Evolutionary conservation across 345 rosid species (phyloP).

Genomic region (Camelina laxa): DNA sequence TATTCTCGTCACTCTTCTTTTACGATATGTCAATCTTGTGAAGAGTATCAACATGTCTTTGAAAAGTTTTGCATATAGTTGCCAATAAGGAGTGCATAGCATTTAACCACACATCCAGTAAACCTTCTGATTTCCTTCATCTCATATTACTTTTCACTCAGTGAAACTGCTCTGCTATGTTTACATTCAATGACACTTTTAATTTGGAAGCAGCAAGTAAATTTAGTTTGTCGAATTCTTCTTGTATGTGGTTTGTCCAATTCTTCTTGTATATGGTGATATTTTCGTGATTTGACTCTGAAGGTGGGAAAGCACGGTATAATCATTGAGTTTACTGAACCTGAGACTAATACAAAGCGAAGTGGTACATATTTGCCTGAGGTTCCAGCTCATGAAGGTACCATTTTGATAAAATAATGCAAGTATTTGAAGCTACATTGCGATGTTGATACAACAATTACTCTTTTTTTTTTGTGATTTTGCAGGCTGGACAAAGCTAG

Average conservation of each 20-base stretch:
- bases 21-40: not conserved
- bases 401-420: not conserved
- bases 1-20: constrained; percentile 40
- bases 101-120: not conserved
- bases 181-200: not conserved
- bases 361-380: constrained; percentile 97
- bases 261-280: not conserved
- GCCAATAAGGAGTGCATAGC: not conserved
- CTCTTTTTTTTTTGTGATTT: no score
- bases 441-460: not conserved
- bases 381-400: constrained; percentile 97
- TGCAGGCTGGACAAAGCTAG: constrained; percentile 81
- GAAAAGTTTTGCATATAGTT: not conserved
- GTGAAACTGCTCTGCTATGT: not conserved
- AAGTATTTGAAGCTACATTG: constrained; percentile 5
- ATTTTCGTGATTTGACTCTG: constrained; percentile 17
- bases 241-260: not conserved
- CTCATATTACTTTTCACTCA: not conserved
- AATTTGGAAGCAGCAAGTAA: not conserved
- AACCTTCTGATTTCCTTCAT: not conserved
- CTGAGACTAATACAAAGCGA: constrained; percentile 65
- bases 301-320: constrained; percentile 95
- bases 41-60: not conserved
- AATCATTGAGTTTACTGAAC: constrained; percentile 86
- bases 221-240: not conserved